These are phyloP conservation scores for Bruguiera parviflora DNA, from an alignment of 345 rosid species.

Conservation along the genomic window DNA sequence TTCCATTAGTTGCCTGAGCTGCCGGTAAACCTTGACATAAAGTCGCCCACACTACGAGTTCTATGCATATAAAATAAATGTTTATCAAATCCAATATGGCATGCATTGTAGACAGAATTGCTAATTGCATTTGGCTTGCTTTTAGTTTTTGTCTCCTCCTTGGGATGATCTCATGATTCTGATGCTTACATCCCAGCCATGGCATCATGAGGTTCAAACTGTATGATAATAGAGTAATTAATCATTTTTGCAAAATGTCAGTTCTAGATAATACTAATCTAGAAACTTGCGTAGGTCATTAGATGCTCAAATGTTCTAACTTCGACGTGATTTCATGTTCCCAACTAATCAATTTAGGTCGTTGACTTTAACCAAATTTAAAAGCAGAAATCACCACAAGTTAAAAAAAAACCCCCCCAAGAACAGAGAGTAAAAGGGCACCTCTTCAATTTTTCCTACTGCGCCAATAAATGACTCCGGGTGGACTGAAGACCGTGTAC, in stretches of 20 bases:
- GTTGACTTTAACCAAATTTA: too few species aligned
- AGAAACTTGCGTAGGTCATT: slow-evolving; percentile 7
- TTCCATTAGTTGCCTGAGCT: slow-evolving; percentile 10
- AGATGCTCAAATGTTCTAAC: slow-evolving; percentile 6
- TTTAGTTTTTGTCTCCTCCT: slow-evolving; percentile 21
- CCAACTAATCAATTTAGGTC: background rate
- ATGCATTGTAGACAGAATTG: slow-evolving; percentile 14
- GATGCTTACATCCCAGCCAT: slow-evolving; percentile 37
- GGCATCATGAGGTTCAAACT: slow-evolving; percentile 11
- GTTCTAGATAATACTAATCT: background rate
- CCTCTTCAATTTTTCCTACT: too few species aligned
- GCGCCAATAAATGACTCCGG: too few species aligned
- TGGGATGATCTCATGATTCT: slow-evolving; percentile 16
- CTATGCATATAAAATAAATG: slow-evolving; percentile 8
- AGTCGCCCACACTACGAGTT: background rate
- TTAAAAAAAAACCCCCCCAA: too few species aligned
- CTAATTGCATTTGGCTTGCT: slow-evolving; percentile 24
- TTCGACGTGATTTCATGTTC: background rate
- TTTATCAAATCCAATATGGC: background rate
- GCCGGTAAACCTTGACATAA: slow-evolving; percentile 16
- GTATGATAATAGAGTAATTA: slow-evolving; percentile 9
- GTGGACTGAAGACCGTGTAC: too few species aligned
- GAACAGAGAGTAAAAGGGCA: too few species aligned
- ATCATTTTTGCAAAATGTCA: background rate
- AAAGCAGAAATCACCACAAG: too few species aligned